Base-by-base conservation (phyloP, 371 early-diverging fungal genomes). In the Chytridium lagenaria region DNA sequence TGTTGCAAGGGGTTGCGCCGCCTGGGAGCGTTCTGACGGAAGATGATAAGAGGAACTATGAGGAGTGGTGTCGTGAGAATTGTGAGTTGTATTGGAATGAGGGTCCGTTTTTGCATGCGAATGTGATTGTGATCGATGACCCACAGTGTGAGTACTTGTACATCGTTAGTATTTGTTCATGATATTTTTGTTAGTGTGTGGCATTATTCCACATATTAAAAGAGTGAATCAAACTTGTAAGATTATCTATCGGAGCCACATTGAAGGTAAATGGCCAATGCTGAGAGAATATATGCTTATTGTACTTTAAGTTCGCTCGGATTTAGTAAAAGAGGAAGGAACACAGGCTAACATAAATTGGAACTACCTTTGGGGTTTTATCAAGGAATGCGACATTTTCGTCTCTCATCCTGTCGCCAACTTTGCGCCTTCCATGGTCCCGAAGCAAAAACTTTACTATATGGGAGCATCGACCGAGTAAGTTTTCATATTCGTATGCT, bases 41-140 rank as follows among this genome's bases (percentile, higher is more conserved):
- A 39, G 86, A 89, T 16, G 94, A 95, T 64, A 92, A 90, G 75
- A 77, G 84, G 31, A 72, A 83, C 10, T 93, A 90, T 78, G 84
- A 88, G 57, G 86, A 85, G 34, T 95, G 95, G 95, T 86, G 90
- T 55, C 79, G 86, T 67, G 85, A 87, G 44, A 95, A 95, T 80
- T 92, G 85, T 34, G 86, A 90, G 34, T 80, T 87, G 36, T 93
- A 91, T 78, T 95, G 94, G 94, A 83, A 81, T 26, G 84, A 88
- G 40, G 93, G 90, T 0, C 90, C 92, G 15, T 84, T 95, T 63
- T 78, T 74, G 40, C 78, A 78, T 22, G 88, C 91, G 7, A 90
- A 92, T 83, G 89, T 94, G 59, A 91, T 94, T 74, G 85, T 95
- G 49, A 90, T 95, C 78, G 95, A 95, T 68, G 95, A 95, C 76